Evolutionary conservation across 1,139 yeast genomes (phyloP).

Genomic region (Taphrina sp.): DNA sequence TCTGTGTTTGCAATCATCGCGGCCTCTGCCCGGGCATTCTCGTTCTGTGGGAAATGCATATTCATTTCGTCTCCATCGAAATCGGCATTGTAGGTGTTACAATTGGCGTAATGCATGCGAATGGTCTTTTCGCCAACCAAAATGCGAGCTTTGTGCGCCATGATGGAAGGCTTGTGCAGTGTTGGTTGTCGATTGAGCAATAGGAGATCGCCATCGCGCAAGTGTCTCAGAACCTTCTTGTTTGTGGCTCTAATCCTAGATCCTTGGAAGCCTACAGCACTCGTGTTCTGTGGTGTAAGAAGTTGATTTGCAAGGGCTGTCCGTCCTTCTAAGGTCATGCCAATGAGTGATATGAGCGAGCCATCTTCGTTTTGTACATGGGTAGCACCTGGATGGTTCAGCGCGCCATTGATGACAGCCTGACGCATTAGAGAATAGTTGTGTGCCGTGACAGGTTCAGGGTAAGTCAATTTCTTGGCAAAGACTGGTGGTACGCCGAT

Average conservation of each 20-base stretch:
- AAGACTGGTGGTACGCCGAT: conserved; percentile 99
- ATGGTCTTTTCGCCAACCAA: conserved; percentile 96
- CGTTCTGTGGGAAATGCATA: conserved; percentile 99
- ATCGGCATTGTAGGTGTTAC: conserved; percentile 99
- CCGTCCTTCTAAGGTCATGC: conserved; percentile 91
- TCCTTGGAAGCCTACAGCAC: conserved; percentile 40
- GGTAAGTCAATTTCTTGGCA: conserved; percentile 91
- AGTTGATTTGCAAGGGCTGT: conserved; percentile 95
- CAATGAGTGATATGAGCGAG: conserved; percentile 72
- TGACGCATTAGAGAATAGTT: conserved; percentile 87
- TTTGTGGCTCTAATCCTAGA: conserved; percentile 55
- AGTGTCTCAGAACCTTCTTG: conserved; percentile 92
- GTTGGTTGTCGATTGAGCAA: conserved; percentile 99
- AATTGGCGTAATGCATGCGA: conserved; percentile 95
- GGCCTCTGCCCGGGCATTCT: conserved; percentile 96
- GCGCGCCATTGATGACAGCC: conserved; percentile 97
- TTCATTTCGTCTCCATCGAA: conserved; percentile 99
- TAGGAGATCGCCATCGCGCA: conserved; percentile 91
- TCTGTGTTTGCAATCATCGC: conserved; percentile 92
- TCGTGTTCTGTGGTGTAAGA: conserved; percentile 68
- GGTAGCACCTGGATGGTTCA: conserved; percentile 97
- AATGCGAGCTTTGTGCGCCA: conserved; percentile 98
- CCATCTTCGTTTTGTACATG: conserved; percentile 97
- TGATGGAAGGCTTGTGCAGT: conserved; percentile 98
- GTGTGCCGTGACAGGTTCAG: conserved; percentile 96